Evolutionary conservation across 371 early-diverging fungal genomes (phyloP).

Genomic region (Pancytospora philotis): DNA sequence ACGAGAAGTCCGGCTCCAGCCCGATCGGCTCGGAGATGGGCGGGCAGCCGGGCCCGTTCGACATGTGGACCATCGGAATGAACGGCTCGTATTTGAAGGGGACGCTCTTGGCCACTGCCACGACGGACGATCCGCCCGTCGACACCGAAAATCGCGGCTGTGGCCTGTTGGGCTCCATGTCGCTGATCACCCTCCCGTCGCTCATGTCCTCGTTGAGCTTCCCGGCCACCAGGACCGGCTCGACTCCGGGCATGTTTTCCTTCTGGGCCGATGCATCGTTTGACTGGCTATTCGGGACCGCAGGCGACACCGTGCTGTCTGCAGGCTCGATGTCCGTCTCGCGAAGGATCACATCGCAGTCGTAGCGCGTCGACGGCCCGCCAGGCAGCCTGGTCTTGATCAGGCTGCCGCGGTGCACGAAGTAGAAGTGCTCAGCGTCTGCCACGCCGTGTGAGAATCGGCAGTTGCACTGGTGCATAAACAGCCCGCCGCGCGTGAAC

Average conservation of each 20-base stretch:
- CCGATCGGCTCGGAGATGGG: conserved; percentile 20
- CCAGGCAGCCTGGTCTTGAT: background rate
- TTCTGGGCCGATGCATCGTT: background rate
- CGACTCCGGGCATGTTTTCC: background rate
- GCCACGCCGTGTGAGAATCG: background rate
- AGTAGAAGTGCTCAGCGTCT: background rate
- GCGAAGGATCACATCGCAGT: background rate
- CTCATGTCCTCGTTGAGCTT: background rate
- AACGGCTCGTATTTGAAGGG: conserved; percentile 26
- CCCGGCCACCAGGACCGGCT: background rate
- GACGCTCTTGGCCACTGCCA: background rate
- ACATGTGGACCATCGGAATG: conserved; percentile 27
- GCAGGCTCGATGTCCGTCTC: background rate
- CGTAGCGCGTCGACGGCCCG: background rate
- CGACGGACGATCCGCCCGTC: conserved; percentile 1
- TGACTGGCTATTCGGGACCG: too few species aligned
- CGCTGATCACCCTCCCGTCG: background rate
- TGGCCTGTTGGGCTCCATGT: background rate
- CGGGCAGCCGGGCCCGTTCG: background rate
- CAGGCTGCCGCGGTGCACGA: background rate
- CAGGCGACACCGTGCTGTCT: background rate
- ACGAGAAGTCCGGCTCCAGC: background rate
- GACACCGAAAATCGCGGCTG: background rate
- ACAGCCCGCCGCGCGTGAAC: background rate
- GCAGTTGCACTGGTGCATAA: background rate